A percentile compares a stretch with the other conserved stretches of the same genome.
Conservation (phyloP, 306 rosid genomes). For the Begonia fuchsioides region DNA sequence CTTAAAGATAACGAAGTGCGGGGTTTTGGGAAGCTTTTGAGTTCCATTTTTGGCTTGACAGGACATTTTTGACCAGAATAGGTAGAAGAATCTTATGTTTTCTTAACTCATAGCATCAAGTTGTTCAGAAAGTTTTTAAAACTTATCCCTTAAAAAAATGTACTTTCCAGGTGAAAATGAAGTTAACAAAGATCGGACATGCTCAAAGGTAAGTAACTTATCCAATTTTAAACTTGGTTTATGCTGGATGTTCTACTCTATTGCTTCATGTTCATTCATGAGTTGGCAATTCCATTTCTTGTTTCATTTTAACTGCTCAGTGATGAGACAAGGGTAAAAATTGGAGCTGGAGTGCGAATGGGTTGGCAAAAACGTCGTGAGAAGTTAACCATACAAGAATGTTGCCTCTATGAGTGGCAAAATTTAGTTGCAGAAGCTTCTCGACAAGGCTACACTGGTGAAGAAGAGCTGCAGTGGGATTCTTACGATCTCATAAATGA, state of each 20-base stretch:
- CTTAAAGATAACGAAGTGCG: too few species aligned
- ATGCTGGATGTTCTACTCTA: too few species aligned
- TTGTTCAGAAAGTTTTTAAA: neutral
- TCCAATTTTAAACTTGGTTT: neutral
- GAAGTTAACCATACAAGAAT: constrained; percentile 45
- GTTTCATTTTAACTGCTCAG: constrained; percentile 26
- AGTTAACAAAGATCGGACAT: constrained; percentile 70
- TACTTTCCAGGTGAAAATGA: constrained; percentile 70
- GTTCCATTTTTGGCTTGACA: too few species aligned
- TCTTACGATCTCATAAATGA: constrained; percentile 44
- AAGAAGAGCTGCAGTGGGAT: constrained; percentile 77
- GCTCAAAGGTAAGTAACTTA: constrained; percentile 58
- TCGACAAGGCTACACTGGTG: constrained; percentile 48
- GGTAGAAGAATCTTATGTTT: neutral
- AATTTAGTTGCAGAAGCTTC: constrained; percentile 77
- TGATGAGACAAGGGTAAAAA: constrained; percentile 24
- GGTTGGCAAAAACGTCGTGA: constrained; percentile 58
- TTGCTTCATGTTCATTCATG: too few species aligned
- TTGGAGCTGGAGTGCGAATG: constrained; percentile 59
- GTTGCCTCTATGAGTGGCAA: constrained; percentile 70
- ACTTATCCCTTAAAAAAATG: neutral
- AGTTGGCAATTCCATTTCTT: too few species aligned
- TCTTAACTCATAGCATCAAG: neutral
- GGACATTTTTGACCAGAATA: too few species aligned
- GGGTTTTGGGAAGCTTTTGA: too few species aligned